Conservation (phyloP, 2,329 filamentous ascomycete species). For the Cadophora sp. region DNA sequence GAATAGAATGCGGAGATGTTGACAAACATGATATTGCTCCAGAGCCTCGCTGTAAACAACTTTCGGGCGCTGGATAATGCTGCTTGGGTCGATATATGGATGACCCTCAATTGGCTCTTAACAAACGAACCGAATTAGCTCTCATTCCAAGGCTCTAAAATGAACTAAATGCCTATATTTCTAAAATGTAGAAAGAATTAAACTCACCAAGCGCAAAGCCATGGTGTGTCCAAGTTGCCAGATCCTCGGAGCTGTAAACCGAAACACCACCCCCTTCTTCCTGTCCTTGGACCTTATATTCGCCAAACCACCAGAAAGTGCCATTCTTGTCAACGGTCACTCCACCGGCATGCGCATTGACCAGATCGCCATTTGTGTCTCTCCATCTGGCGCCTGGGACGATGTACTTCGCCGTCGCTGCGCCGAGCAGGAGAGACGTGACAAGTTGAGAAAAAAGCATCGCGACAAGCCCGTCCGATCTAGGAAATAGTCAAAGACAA, state of each 20-base stretch:
- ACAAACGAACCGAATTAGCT: not conserved
- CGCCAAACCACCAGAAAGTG: conserved; percentile 67
- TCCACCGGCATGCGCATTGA: conserved; percentile 67
- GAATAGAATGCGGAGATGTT: not conserved
- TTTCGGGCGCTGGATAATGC: conserved; percentile 68
- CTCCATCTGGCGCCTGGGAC: conserved; percentile 67
- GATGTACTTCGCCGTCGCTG: conserved; percentile 57
- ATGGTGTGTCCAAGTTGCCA: conserved; percentile 64
- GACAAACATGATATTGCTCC: conserved; percentile 61
- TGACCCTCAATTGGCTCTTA: conserved; percentile 60
- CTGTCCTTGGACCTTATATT: conserved; percentile 65
- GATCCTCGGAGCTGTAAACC: conserved; percentile 66
- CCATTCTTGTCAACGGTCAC: conserved; percentile 59
- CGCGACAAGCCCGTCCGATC: not conserved
- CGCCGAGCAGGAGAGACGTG: conserved; percentile 1
- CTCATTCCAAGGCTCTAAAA: not conserved
- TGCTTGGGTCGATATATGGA: conserved; percentile 59
- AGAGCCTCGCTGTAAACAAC: conserved; percentile 63
- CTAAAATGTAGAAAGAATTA: not conserved
- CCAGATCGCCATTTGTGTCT: conserved; percentile 64
- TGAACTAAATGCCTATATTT: not conserved
- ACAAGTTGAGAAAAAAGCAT: conserved; percentile 8
- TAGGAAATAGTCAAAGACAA: not conserved
- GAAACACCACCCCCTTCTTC: conserved; percentile 65
- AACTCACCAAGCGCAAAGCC: conserved; percentile 60